Evolutionary conservation across 345 rosid species (phyloP).

Genomic region (Durio zibethinus): DNA sequence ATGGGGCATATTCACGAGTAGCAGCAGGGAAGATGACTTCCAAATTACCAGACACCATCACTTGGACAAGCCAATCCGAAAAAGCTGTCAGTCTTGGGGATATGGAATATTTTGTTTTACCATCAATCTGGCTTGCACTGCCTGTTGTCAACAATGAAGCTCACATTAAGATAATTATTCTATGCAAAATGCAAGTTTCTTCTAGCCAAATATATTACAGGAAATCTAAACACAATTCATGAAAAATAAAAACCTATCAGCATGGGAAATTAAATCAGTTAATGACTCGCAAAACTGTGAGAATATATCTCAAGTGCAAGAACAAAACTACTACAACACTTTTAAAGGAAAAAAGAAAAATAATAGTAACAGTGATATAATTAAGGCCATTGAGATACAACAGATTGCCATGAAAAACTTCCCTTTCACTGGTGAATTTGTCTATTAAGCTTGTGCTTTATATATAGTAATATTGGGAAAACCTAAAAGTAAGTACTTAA

Average conservation of each 20-base stretch:
- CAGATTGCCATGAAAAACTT: not conserved
- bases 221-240: not conserved
- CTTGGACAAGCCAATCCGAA: slow-evolving; percentile 71
- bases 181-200: not conserved
- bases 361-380: not conserved
- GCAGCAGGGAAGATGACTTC: slow-evolving; percentile 63
- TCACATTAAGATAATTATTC: slow-evolving; percentile 5
- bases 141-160: slow-evolving; percentile 19
- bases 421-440: not conserved
- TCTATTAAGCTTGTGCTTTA: not conserved
- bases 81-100: slow-evolving; percentile 52
- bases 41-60: slow-evolving; percentile 63
- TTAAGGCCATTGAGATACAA: not conserved
- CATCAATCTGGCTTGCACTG: slow-evolving; percentile 31
- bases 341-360: not conserved
- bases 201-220: not conserved
- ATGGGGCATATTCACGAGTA: slow-evolving; percentile 58
- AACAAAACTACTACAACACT: not conserved
- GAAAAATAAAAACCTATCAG: not conserved
- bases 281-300: not conserved
- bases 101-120: slow-evolving; percentile 41
- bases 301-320: not conserved
- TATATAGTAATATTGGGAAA: not conserved
- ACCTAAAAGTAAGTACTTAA: not conserved
- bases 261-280: not conserved